phyloP scores from a whole-genome alignment of 208 protist genomes.

The Acanthamoeba sp. region DNA sequence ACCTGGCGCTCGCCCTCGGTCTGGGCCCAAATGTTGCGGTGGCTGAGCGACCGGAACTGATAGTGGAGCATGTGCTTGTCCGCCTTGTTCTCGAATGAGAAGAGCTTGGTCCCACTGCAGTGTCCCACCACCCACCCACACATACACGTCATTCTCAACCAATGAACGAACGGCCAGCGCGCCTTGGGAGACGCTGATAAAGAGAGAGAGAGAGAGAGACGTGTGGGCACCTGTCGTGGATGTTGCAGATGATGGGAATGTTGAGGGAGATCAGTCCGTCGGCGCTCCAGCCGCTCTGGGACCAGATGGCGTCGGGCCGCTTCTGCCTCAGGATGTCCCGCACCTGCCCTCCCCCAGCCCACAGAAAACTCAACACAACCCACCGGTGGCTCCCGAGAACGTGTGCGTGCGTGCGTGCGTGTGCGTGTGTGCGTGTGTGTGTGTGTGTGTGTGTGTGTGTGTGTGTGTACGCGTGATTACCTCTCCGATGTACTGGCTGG shows the following conservation, averaged over 20 bases:
- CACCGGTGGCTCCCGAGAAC: background rate
- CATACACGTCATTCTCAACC: background rate
- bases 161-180: background rate
- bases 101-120: background rate
- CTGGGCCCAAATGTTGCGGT: background rate
- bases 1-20: background rate
- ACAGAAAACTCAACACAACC: background rate
- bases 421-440: too few species aligned
- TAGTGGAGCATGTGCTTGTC: background rate
- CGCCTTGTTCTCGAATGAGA: background rate
- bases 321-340: background rate
- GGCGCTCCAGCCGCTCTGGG: background rate
- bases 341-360: too few species aligned
- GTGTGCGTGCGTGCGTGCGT: too few species aligned
- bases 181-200: background rate
- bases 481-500: background rate
- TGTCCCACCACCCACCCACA: background rate
- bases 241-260: slow-evolving; percentile 7
- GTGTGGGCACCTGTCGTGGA: background rate
- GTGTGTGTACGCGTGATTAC: background rate
- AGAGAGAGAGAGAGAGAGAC: too few species aligned
- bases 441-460: too few species aligned
- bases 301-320: background rate
- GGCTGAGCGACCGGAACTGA: background rate
- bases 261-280: background rate